Evolutionary conservation across 805 yeast species (phyloP).

Genomic region (Yarrowia alimentaria): DNA sequence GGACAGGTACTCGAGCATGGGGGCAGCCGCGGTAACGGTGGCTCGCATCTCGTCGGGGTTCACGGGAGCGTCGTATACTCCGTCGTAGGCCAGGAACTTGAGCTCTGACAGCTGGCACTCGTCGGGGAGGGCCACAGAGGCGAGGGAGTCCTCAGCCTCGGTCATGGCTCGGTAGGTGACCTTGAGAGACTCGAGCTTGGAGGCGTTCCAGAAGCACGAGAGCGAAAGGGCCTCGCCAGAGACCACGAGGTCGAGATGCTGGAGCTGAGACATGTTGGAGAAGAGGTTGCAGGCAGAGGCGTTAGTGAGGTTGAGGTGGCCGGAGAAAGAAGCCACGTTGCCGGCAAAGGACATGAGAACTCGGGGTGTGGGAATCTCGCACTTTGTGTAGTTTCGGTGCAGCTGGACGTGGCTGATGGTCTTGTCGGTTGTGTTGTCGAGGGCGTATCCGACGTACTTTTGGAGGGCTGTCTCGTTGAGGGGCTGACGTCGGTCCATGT

Average conservation of each 20-base stretch:
- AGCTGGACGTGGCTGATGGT: constrained; percentile 16
- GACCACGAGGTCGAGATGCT: constrained; percentile 13
- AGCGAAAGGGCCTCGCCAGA: not conserved
- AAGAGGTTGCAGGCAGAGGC: not conserved
- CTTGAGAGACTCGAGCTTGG: constrained; percentile 12
- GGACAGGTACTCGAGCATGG: constrained; percentile 7
- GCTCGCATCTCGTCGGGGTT: not conserved
- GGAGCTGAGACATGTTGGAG: constrained; percentile 1
- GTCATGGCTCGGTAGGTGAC: not conserved
- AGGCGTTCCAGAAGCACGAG: constrained; percentile 13
- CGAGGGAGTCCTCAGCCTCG: not conserved
- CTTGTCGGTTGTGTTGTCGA: not conserved
- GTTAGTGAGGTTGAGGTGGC: constrained; percentile 14
- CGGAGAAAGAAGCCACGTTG: constrained; percentile 11
- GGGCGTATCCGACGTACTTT: constrained; percentile 11
- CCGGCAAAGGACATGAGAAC: constrained; percentile 2
- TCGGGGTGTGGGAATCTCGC: not conserved
- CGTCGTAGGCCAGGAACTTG: constrained; percentile 6
- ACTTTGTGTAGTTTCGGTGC: constrained; percentile 9
- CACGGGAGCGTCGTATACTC: constrained; percentile 10
- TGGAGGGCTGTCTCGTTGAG: not conserved
- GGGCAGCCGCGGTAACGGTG: constrained; percentile 2
- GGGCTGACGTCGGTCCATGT: not conserved
- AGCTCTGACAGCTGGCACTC: no score
- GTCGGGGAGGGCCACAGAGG: no score